Conservation (phyloP, 2,329 filamentous ascomycete genomes). For the Aspergillus japonicus region DNA sequence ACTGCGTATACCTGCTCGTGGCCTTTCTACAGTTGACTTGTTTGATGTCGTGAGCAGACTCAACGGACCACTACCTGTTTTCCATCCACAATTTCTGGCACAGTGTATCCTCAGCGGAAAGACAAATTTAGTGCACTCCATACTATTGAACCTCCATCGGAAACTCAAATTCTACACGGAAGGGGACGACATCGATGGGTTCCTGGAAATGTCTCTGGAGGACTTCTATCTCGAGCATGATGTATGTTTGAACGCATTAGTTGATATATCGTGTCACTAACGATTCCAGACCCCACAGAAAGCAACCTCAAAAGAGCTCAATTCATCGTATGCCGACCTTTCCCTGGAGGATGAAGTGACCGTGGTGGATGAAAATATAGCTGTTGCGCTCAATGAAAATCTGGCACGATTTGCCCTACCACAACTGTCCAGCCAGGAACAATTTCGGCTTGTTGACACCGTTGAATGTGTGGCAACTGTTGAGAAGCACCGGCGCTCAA, state of each 20-base stretch:
- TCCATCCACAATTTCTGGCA: conserved; percentile 86
- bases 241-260: conserved; percentile 32
- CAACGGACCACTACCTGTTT: conserved; percentile 84
- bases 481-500: conserved; percentile 80
- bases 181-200: conserved; percentile 76
- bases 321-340: conserved; percentile 54
- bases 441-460: conserved; percentile 80
- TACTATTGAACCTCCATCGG: conserved; percentile 70
- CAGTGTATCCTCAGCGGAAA: conserved; percentile 86
- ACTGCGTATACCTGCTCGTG: conserved; percentile 50
- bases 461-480: conserved; percentile 81
- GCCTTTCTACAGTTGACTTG: conserved; percentile 61
- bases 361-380: conserved; percentile 69
- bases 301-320: conserved; percentile 48
- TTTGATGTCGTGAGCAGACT: conserved; percentile 80
- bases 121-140: conserved; percentile 64
- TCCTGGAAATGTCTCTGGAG: conserved; percentile 61
- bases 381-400: conserved; percentile 69
- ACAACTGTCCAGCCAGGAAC: conserved; percentile 78
- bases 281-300: conserved; percentile 37
- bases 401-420: conserved; percentile 73
- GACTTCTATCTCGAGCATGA: conserved; percentile 49
- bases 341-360: conserved; percentile 57
- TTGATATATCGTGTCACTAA: conserved; percentile 17
- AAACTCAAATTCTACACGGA: conserved; percentile 80